Evolutionary conservation across 2,329 filamentous ascomycete genomes (phyloP), one percentile per base, ranked within the genome.

Genomic region (Zymoseptoria passerinii): DNA sequence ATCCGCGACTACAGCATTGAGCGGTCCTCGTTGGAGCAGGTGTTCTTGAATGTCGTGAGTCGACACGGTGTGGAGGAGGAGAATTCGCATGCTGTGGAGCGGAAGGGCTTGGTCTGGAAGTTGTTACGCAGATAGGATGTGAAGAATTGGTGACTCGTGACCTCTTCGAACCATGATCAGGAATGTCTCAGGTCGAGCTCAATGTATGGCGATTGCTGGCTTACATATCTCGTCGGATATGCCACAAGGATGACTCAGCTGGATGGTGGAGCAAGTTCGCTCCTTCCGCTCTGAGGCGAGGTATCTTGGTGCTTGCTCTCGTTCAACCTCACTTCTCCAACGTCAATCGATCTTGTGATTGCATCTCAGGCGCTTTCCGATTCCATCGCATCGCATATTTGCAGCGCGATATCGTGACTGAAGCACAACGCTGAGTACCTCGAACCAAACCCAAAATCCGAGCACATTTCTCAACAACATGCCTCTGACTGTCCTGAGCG

Each of bases 1-100:
- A 80, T 95, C 50, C 86, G 88, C 69, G 88, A 94, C 73, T 95
- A 92, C 73, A 90, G 87, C 56, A 89, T 95, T 63, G 88, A 83
- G 57, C 88, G 88, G 23, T 92, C 90, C 18, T 94, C 89, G 27
- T 75, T 95, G 50, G 91, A 96, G 70, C 89, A 95, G 73, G 90
- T 95, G 0, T 96, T 96, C 72, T 73, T 95, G 71, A 81, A 82
- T 29, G 91, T 95, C 68, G 90, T 95, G 8, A 85, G 86, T 1
- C 56, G 57, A 48, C 61, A 65, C 57, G 61, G 60, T 1, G 60
- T 62, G 35, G 60, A 62, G 58, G 63, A 61, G 53, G 61, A 62
- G 55, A 64, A 64, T 10, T 55, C 54, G 48, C 44, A n/a, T 18
- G 19, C 4, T 1, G 23, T 52, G 13, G 50, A 52, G 50, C 27